phyloP scores from a whole-genome alignment of 2,329 filamentous ascomycete genomes.

The Achaetomium macrosporum region DNA sequence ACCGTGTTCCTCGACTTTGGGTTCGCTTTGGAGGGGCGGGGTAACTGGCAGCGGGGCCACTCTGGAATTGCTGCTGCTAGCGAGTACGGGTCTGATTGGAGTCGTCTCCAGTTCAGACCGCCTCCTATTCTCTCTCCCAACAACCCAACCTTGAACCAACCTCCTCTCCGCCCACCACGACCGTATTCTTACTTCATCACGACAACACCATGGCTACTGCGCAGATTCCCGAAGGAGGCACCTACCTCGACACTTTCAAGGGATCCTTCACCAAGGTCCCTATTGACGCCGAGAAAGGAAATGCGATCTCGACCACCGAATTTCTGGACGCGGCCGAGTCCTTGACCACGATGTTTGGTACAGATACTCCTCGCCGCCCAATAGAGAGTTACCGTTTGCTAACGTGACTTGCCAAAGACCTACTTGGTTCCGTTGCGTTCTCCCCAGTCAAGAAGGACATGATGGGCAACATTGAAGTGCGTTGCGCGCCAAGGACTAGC shows the following conservation, averaged over 20 bases:
- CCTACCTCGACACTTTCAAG: constrained; percentile 81
- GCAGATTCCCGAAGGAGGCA: constrained; percentile 57
- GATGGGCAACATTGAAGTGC: constrained; percentile 82
- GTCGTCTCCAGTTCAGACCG: not conserved
- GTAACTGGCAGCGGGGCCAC: not conserved
- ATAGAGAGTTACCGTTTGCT: not conserved
- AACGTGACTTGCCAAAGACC: constrained; percentile 38
- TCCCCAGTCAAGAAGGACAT: constrained; percentile 88
- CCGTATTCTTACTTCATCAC: not conserved
- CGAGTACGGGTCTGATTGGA: not conserved
- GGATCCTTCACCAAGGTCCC: constrained; percentile 79
- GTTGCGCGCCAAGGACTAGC: constrained; percentile 9
- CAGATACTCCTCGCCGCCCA: not conserved
- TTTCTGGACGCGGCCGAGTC: constrained; percentile 91
- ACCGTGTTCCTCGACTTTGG: no score
- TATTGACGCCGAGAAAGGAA: constrained; percentile 64
- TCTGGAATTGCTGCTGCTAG: not conserved
- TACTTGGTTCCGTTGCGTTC: constrained; percentile 69
- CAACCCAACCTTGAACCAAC: not conserved
- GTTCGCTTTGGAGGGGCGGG: constrained; percentile 3
- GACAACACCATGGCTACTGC: constrained; percentile 45
- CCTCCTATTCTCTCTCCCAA: constrained; percentile 5
- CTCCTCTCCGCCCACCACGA: not conserved
- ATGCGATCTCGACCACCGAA: constrained; percentile 73
- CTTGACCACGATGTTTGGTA: constrained; percentile 81